A percentile compares a stretch with the other conserved stretches of the same genome.
These are phyloP conservation scores for Penicillium longicatenatum DNA, from an alignment of 495 filamentous ascomycete species.

Conservation along the genomic window DNA sequence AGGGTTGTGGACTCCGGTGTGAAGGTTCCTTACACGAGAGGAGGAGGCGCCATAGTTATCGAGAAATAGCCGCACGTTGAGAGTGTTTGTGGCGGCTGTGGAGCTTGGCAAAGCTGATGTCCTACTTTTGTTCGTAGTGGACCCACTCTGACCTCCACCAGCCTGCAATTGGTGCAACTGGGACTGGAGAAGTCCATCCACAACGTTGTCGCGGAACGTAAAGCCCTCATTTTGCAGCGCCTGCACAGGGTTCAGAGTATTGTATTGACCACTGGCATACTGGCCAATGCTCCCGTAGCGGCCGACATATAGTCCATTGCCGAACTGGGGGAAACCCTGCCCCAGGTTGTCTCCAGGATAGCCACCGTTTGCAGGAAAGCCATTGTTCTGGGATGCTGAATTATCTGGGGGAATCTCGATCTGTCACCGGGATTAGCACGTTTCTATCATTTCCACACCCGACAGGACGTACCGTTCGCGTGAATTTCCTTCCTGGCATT, in stretches of 20 bases:
- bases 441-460: neutral
- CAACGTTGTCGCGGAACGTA: neutral
- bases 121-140: neutral
- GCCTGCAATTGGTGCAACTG: neutral
- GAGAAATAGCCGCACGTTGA: neutral
- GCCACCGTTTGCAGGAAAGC: neutral
- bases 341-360: neutral
- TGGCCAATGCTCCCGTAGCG: neutral
- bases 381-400: neutral
- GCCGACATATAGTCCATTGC: neutral
- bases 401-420: neutral
- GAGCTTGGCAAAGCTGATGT: neutral
- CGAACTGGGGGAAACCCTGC: neutral
- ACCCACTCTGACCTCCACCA: neutral
- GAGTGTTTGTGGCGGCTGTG: neutral
- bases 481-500: slow-evolving; percentile 41
- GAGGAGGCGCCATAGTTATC: neutral
- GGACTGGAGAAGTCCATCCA: neutral
- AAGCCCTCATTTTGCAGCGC: neutral
- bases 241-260: neutral
- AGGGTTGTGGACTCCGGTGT: neutral
- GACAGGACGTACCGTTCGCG: slow-evolving; percentile 27
- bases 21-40: neutral
- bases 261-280: neutral
- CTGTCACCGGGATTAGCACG: neutral